A percentile compares a stretch with the other conserved stretches of the same genome.
Evolutionary conservation across 2,329 filamentous ascomycete species (phyloP).

Genomic region (Colletotrichum scovillei): DNA sequence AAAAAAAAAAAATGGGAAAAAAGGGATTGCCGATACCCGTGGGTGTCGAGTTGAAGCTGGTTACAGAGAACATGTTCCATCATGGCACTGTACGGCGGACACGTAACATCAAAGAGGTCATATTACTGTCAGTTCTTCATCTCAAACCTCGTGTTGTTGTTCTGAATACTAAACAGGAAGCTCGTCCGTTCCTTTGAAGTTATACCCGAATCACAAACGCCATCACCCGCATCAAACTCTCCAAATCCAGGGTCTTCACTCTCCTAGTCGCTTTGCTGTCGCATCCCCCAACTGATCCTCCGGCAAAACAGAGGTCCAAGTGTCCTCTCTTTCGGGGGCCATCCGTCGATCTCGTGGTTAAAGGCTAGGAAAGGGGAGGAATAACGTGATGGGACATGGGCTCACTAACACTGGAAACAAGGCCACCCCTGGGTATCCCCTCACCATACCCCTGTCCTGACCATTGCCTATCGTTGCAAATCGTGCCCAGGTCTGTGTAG

Average conservation of each 20-base stretch:
- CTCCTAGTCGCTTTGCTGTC: not conserved
- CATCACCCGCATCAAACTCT: constrained; percentile 9
- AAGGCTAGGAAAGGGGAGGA: not conserved
- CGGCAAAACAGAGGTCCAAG: not conserved
- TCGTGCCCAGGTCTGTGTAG: not conserved
- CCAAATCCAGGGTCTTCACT: not conserved
- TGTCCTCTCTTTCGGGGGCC: not conserved
- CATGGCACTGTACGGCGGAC: not conserved
- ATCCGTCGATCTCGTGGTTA: not conserved
- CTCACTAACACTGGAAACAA: not conserved
- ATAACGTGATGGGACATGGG: not conserved
- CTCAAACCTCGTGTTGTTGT: not conserved
- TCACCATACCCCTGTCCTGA: not conserved
- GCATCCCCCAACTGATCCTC: not conserved
- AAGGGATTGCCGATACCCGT: not conserved
- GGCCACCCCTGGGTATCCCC: not conserved
- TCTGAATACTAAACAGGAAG: not conserved
- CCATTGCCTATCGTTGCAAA: not conserved
- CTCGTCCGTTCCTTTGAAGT: not conserved
- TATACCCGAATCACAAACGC: constrained; percentile 4
- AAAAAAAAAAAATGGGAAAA: not conserved
- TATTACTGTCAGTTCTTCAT: not conserved
- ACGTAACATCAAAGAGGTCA: not conserved
- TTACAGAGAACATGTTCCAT: not conserved
- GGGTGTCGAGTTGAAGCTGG: no score